Evolutionary conservation across 1,284 basidiomycete species (phyloP), one percentile per base, ranked within the genome.

Genomic region (Leccinum discolor): DNA sequence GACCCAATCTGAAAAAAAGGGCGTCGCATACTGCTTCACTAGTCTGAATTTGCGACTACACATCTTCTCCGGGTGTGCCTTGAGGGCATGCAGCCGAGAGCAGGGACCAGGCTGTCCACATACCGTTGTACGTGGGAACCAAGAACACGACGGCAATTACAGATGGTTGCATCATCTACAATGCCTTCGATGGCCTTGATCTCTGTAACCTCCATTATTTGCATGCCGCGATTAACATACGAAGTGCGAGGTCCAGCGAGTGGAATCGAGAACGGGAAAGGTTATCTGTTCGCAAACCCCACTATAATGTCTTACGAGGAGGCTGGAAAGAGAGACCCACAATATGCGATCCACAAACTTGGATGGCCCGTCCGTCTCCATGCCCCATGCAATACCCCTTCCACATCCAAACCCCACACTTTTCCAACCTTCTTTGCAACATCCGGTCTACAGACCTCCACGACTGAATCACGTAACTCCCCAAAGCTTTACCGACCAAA

Each of bases 381-480:
- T 5, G 79, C 71, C 4, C 80, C 79, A 52, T 76, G 75, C 35
- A 84, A 71, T 68, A 84, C 82, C 7, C 82, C 80, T 69, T 85
- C 84, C 61, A 70, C 74, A 67, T 84, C 81, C 60, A 82, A 67
- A 8, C 81, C 81, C 83, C 82, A 84, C 35, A 83, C 72, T 0
- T 74, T 76, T 42, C 77, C 77, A 60, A 82, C 73, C 59, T 74
- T 74, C 21, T 77, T 68, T n/a, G 76, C 80, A 21, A 81, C 77
- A 10, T 80, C 71, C 5, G 76, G 69, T 0, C 79, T 78, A 59
- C 83, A 76, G 21, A 83, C 71, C 8, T 76, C 71, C 40, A 72
- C 65, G 42, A 84, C 73, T 1, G 78, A 79, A 56, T 61, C 61
- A 26, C 64, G 73, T 18, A 73, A 59, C 63, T 76, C 69, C 5